Conservation (phyloP, 805 yeast genomes). For the Cephaloascus albidus region DNA sequence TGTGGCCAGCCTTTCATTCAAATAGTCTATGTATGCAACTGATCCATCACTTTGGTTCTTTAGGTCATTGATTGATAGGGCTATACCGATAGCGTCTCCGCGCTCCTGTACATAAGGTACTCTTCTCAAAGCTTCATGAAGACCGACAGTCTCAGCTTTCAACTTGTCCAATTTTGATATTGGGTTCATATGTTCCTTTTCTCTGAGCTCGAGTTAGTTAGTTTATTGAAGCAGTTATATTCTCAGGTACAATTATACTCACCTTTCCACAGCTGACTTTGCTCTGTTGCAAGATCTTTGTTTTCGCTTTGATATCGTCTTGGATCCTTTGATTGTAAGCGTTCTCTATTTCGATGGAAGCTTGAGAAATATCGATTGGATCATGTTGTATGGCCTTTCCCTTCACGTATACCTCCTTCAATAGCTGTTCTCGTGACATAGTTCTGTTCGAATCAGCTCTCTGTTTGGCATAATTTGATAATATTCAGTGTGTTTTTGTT, state of each 20-base stretch:
- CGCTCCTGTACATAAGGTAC: not conserved
- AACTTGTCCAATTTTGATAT: not conserved
- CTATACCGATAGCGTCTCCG: not conserved
- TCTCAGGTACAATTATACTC: too few species aligned
- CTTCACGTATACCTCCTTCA: too few species aligned
- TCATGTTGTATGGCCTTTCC: too few species aligned
- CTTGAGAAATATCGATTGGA: too few species aligned
- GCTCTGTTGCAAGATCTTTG: not conserved
- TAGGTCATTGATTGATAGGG: not conserved
- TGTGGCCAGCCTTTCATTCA: not conserved
- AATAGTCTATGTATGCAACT: not conserved
- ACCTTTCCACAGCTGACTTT: not conserved
- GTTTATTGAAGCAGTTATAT: too few species aligned
- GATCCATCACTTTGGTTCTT: not conserved
- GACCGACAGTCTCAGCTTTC: not conserved
- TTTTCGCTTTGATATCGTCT: not conserved
- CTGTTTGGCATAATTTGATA: too few species aligned
- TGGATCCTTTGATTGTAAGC: not conserved
- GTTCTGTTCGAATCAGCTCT: too few species aligned
- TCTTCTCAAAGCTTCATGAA: not conserved
- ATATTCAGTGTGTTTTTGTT: too few species aligned
- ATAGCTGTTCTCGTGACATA: too few species aligned
- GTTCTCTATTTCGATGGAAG: not conserved
- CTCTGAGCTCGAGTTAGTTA: too few species aligned
- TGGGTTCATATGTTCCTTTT: too few species aligned